Evolutionary conservation across 768 basidiomycete species (phyloP).

Genomic region (Calocera cornea): DNA sequence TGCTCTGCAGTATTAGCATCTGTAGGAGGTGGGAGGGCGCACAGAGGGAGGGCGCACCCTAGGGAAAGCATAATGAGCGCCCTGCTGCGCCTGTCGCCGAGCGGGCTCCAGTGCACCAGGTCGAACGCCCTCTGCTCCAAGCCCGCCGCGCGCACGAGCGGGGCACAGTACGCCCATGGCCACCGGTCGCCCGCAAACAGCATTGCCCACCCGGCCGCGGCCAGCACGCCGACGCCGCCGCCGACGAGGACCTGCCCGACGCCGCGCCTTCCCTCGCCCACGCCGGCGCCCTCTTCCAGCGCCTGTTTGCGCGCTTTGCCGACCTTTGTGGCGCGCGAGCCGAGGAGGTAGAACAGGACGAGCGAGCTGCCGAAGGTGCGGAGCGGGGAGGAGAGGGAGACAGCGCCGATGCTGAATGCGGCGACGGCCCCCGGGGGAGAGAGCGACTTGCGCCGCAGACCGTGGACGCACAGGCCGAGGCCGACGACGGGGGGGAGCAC

Average conservation of each 20-base stretch:
- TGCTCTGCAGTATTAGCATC: background rate
- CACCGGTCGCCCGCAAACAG: background rate
- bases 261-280: background rate
- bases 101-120: background rate
- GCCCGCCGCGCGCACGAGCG: background rate
- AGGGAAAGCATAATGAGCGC: conserved; percentile 48
- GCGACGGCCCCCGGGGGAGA: conserved; percentile 62
- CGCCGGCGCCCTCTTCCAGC: conserved; percentile 49
- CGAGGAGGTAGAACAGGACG: conserved; percentile 66
- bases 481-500: background rate
- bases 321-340: conserved; percentile 75
- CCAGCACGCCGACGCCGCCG: background rate
- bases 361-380: conserved; percentile 51
- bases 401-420: conserved; percentile 63
- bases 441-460: conserved; percentile 58
- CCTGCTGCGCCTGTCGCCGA: conserved; percentile 39
- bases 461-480: conserved; percentile 48
- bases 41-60: conserved; percentile 35
- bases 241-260: background rate
- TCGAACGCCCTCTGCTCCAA: conserved; percentile 38
- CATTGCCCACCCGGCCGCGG: background rate
- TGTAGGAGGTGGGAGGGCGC: background rate
- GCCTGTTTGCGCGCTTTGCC: conserved; percentile 60
- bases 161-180: background rate
- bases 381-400: conserved; percentile 54